Percentiles rank a stretch among this genome's conserved stretches.
phyloP scores from a whole-genome alignment of 192 early-diverging fungal genomes.

The Linnemannia schmuckeri region DNA sequence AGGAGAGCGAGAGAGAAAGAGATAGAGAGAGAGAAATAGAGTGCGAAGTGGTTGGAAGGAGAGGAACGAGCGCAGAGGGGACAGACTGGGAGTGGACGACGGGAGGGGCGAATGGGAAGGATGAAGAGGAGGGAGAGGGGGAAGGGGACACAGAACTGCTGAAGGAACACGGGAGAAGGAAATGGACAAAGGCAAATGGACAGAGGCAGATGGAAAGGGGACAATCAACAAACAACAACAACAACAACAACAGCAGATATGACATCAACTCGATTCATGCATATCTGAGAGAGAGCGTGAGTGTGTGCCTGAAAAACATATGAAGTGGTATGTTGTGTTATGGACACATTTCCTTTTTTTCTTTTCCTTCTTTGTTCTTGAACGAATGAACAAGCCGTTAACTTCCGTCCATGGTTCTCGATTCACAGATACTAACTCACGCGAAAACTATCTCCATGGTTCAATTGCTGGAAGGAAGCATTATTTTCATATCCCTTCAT shows the following conservation, averaged over 20 bases:
- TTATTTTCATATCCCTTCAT: too few relatives aligned
- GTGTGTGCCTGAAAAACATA: background rate
- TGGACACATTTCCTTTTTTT: background rate
- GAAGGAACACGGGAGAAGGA: background rate
- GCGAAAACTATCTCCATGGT: too few relatives aligned
- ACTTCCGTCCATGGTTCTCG: background rate
- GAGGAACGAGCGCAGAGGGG: background rate
- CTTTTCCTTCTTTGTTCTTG: background rate
- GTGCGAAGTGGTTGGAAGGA: conserved; percentile 6
- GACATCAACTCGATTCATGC: conserved; percentile 1
- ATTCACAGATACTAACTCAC: too few relatives aligned
- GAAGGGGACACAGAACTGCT: background rate
- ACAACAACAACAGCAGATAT: background rate
- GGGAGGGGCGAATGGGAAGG: background rate
- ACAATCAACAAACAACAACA: background rate
- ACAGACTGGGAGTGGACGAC: background rate
- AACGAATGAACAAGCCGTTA: background rate
- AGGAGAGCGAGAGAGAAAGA: background rate
- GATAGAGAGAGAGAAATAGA: background rate
- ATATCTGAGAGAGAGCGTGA: background rate
- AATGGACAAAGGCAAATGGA: background rate
- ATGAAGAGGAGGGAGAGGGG: background rate
- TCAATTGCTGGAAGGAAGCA: too few relatives aligned
- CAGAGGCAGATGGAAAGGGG: background rate
- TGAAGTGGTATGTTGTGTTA: background rate